Evolutionary conservation across 371 early-diverging fungal species (phyloP).

Genomic region (Circinella umbellata): DNA sequence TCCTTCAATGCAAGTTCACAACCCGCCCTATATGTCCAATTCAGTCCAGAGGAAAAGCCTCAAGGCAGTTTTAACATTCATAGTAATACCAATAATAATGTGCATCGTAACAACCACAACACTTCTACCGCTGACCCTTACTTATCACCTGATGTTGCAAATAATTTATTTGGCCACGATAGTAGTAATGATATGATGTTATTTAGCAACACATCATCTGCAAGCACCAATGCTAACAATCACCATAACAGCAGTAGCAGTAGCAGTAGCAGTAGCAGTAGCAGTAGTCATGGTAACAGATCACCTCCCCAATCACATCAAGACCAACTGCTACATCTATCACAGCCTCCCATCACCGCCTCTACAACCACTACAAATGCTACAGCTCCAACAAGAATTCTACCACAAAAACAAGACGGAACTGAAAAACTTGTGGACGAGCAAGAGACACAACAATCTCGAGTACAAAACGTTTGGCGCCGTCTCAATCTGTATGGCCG

Average conservation of each 20-base stretch:
- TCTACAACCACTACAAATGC: not conserved
- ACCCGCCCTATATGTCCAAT: conserved; percentile 20
- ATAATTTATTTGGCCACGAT: not conserved
- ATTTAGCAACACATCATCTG: not conserved
- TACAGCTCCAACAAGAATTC: not conserved
- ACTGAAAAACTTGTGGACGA: conserved; percentile 12
- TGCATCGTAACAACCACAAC: not conserved
- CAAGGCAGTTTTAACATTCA: conserved; percentile 4
- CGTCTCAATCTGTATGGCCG: conserved; percentile 24
- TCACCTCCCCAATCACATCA: not conserved
- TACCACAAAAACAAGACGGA: not conserved
- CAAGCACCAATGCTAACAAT: not conserved
- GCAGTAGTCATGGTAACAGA: conserved; percentile 1
- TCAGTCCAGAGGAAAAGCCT: conserved; percentile 17
- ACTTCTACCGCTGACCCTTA: not conserved
- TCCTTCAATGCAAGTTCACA: conserved; percentile 10
- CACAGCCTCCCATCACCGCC: not conserved
- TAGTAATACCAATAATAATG: too few relatives aligned
- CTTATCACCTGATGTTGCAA: not conserved
- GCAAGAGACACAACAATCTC: conserved; percentile 6
- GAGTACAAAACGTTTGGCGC: conserved; percentile 19
- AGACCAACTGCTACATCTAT: not conserved
- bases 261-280: conserved; percentile 8
- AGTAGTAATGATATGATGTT: not conserved
- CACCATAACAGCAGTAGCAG: not conserved